Percentiles rank a stretch among this genome's conserved stretches.
Evolutionary conservation across 78 protist species (phyloP).

Genomic region (Chrysochromulina tobinii): DNA sequence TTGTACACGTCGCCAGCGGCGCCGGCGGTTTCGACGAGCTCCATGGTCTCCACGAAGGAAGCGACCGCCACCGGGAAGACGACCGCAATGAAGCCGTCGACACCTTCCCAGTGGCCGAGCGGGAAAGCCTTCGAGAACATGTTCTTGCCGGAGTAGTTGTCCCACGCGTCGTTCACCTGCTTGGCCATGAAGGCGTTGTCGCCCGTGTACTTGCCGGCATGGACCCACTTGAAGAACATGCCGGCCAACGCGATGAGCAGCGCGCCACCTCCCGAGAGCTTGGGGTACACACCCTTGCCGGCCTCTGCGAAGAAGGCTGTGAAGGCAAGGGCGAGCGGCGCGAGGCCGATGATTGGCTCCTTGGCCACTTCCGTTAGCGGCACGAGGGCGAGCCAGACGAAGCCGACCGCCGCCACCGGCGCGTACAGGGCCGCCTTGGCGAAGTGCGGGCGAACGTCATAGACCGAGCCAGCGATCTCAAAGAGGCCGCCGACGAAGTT

Average conservation of each 20-base stretch:
- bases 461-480: background rate
- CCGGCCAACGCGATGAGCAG: background rate
- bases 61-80: background rate
- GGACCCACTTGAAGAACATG: background rate
- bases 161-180: no score
- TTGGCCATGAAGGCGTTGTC: no score
- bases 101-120: no score
- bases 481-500: constrained; percentile 6
- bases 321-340: background rate
- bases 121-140: no score
- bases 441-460: background rate
- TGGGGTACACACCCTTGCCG: background rate
- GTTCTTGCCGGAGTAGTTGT: no score
- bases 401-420: constrained; percentile 6
- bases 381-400: background rate
- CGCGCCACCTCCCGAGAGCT: background rate
- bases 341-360: background rate
- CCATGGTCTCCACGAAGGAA: background rate
- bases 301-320: background rate
- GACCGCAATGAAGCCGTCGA: no score
- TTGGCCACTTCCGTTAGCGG: background rate
- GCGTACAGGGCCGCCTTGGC: background rate
- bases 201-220: no score
- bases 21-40: background rate
- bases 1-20: background rate